phyloP scores from a whole-genome alignment of 441 rosid species.

The Populus hybrid region DNA sequence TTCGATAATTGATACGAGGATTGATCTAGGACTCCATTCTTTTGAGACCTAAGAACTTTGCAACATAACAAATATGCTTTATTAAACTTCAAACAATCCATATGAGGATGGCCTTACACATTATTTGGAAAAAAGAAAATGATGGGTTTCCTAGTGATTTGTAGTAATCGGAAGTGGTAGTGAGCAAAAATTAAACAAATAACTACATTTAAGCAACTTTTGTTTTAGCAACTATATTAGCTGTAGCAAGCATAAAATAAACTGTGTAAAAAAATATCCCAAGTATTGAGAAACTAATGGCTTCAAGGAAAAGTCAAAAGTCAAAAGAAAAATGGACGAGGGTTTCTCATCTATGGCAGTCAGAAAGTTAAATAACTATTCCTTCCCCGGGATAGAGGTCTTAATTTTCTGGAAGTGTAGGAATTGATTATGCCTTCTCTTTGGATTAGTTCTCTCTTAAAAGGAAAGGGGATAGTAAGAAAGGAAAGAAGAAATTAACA shows the following conservation, averaged over 20 bases:
- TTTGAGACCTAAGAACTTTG: background rate
- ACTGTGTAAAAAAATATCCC: background rate
- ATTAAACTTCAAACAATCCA: background rate
- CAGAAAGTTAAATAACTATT: background rate
- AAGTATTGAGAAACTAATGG: background rate
- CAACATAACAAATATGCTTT: background rate
- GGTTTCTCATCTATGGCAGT: too few species aligned
- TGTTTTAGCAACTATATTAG: background rate
- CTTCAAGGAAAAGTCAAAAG: background rate
- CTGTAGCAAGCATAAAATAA: background rate
- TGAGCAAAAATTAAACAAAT: background rate
- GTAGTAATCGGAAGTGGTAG: background rate
- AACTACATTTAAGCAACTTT: background rate
- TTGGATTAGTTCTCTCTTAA: background rate
- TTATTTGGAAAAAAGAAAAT: too few species aligned
- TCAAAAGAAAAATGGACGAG: background rate
- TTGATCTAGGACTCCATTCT: background rate
- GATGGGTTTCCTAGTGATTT: background rate
- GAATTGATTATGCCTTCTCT: background rate
- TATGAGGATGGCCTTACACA: too few species aligned
- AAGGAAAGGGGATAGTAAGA: background rate
- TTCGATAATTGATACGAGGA: background rate
- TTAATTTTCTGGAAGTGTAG: background rate
- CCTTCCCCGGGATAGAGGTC: background rate
- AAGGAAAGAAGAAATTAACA: background rate